Evolutionary conservation across 805 yeast species (phyloP), one percentile per base, ranked within the genome.

Genomic region (Aciculoconidium aculeatum): DNA sequence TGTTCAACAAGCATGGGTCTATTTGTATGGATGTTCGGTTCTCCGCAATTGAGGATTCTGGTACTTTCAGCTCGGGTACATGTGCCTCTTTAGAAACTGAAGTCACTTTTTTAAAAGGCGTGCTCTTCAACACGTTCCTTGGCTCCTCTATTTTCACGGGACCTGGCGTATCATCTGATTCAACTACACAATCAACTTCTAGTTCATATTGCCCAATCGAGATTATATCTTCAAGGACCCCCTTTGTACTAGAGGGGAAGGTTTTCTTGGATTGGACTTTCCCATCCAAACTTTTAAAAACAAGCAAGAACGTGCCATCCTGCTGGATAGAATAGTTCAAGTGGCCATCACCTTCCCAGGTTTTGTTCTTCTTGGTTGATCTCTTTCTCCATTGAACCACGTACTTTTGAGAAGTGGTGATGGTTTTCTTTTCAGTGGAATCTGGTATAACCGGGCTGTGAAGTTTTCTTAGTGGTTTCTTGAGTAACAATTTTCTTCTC

Each of bases 261-360:
- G 34, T 14, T 25, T 35, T 37, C 23, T 29, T 34, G 8, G 32
- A 26, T 21, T 32, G 21, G 12, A 20, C 17, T 13, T 37, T 37
- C 1, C 40, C 41, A 11, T 26, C 23, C 4, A 32, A 15, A 16
- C 35, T 37, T 21, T 35, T 40, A 13, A 37, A 33, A 4, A 25
- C n/a, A 6, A 40, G 18, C 3, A 19, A 15, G n/a, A 22, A 22
- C 5, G 36, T 7, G 11, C 15, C 20, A 5, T 19, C 27, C 4
- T 16, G 25, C 15, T 25, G 15, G 4, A 17, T 7, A 6, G 53
- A 46, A 2, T 67, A 48, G 0, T 55, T 42, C 10, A 80, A 58
- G 18, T 58, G 54, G 0, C 95, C 97, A 57, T 92, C 97, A 2
- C 94, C 95, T 32, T 85, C 94, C 98, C 98, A 92, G 0, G 86